Evolutionary conservation across 2,329 filamentous ascomycete species (phyloP).

Genomic region (Penicillium sp.): DNA sequence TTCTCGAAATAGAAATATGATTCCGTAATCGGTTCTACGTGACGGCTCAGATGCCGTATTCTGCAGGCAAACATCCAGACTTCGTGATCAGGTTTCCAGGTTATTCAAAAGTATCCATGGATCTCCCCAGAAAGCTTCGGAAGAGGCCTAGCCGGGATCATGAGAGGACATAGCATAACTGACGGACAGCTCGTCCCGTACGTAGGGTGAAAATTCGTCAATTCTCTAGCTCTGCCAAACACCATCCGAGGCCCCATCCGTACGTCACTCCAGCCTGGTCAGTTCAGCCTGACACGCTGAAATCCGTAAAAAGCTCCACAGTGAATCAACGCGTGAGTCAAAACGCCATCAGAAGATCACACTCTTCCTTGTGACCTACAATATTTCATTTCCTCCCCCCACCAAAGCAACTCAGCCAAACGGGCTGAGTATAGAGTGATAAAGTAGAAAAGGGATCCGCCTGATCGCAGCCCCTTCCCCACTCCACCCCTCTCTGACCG

Average conservation of each 20-base stretch:
- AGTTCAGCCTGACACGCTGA: not conserved
- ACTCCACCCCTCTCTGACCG: conserved; percentile 11
- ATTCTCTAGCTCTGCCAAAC: not conserved
- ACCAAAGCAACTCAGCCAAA: too few species aligned
- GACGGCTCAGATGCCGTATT: not conserved
- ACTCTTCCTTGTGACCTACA: too few species aligned
- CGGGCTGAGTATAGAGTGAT: not conserved
- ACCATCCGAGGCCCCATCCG: not conserved
- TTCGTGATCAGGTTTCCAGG: too few species aligned
- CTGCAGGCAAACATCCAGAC: not conserved
- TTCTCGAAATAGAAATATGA: not conserved
- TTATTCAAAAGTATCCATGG: not conserved
- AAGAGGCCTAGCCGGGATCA: not conserved
- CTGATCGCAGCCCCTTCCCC: conserved; percentile 14
- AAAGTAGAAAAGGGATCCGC: not conserved
- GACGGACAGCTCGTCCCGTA: not conserved
- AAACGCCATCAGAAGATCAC: not conserved
- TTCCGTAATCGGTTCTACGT: not conserved
- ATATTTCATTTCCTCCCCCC: too few species aligned
- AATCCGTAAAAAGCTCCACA: not conserved
- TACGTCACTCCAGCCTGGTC: not conserved
- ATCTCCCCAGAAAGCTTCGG: not conserved
- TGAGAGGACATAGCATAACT: not conserved
- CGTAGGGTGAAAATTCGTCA: not conserved
- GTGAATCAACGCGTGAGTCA: not conserved